Conservation (phyloP, 2,329 filamentous ascomycete genomes). For the Lachnellula subtilissima region DNA sequence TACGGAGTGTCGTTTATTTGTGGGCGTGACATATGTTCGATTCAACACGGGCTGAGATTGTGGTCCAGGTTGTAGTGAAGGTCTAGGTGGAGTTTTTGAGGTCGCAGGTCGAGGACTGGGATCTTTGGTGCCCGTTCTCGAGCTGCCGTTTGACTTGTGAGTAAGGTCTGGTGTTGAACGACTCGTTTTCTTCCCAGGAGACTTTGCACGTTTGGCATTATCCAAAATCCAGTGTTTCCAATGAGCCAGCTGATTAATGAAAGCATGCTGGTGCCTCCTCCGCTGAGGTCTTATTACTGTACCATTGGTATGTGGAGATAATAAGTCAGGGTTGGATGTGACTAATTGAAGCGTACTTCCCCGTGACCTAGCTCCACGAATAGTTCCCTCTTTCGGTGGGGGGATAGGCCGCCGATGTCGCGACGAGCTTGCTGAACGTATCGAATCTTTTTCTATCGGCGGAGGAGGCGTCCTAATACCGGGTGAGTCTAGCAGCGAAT, state of each 20-base stretch:
- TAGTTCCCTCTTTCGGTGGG: conserved; percentile 76
- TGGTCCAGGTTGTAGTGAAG: conserved; percentile 31
- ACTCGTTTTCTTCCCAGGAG: conserved; percentile 40
- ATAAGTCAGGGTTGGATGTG: conserved; percentile 58
- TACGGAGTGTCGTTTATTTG: conserved; percentile 71
- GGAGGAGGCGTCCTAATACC: conserved; percentile 50
- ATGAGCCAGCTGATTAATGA: conserved; percentile 61
- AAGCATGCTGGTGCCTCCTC: conserved; percentile 55
- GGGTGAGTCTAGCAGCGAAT: conserved; percentile 30
- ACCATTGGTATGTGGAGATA: conserved; percentile 43
- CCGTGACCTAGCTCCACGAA: conserved; percentile 65
- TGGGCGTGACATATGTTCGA: conserved; percentile 37
- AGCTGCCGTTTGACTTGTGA: conserved; percentile 41
- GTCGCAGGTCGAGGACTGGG: conserved; percentile 55
- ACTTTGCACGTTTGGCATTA: conserved; percentile 57
- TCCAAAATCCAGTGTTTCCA: conserved; percentile 72
- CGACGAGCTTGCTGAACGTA: conserved; percentile 72
- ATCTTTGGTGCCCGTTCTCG: conserved; percentile 44
- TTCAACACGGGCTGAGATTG: conserved; percentile 29
- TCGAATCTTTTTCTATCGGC: conserved; percentile 73
- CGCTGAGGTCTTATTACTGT: conserved; percentile 32
- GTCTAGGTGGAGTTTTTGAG: conserved; percentile 40
- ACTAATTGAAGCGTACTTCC: conserved; percentile 86
- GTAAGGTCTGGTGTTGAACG: conserved; percentile 55
- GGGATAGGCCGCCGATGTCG: conserved; percentile 69